Conservation (phyloP, 768 basidiomycete species). For the Boletus rubroflammeus region DNA sequence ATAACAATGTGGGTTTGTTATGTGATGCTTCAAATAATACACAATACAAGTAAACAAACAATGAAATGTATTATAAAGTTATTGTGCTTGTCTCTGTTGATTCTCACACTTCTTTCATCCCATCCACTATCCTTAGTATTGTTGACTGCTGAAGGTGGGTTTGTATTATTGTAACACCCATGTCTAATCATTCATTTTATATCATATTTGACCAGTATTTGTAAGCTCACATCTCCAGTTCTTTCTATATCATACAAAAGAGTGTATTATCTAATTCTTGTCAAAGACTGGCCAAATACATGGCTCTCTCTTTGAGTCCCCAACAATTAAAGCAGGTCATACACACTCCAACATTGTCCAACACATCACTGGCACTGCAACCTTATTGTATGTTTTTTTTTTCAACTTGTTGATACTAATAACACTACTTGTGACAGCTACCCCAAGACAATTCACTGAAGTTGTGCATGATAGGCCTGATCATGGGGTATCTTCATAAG, state of each 20-base stretch:
- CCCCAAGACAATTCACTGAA: constrained; percentile 14
- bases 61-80: constrained; percentile 2
- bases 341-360: constrained; percentile 1
- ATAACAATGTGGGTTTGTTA: neutral
- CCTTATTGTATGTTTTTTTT: constrained; percentile 12
- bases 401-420: neutral
- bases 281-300: neutral
- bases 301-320: constrained; percentile 21
- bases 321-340: constrained; percentile 4
- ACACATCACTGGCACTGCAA: neutral
- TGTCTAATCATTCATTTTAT: neutral
- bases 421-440: constrained; percentile 7
- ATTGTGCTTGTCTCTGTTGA: neutral
- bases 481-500: constrained; percentile 11
- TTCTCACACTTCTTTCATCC: neutral
- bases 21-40: constrained; percentile 1
- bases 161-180: neutral
- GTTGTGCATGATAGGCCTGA: neutral
- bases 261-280: neutral
- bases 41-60: constrained; percentile 17
- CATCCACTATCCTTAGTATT: neutral
- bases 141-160: neutral
- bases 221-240: neutral
- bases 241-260: neutral
- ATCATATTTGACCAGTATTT: neutral